Base-by-base conservation (phyloP, 177 flowering plant species). In the Vitis hybrid region DNA sequence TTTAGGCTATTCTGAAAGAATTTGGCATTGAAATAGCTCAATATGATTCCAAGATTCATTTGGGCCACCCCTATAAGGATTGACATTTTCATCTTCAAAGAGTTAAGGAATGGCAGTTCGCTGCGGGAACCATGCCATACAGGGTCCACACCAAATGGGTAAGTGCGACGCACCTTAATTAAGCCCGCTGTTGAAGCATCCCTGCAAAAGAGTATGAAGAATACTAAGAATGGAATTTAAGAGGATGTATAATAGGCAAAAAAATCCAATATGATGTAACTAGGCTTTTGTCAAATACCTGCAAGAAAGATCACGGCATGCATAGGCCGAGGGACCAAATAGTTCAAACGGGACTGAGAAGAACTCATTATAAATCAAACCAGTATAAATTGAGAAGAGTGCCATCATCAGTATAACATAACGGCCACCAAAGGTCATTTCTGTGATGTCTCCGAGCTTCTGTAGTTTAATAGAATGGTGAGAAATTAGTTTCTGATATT, bases 1-100 rank as follows among this genome's bases (percentile, higher is more conserved):
- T 95, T 92, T 33, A 95, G 20, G 62, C 78, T 68, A 79, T 79
- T 93, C 31, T 78, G 3, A 60, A 89, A 95, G 84, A 84, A 95
- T 71, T 18, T 78, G 55, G 92, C 99, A 83, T 95, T 95, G 79
- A 82, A 93, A 79, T 72, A 95, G 83, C 99, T 90, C 86, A 94
- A 62, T 64, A 94, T 72, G 73, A 95, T 93, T 65, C 99, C 99
- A 61, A 95, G 95, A 80, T 95, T 95, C 99, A 95, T 95, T 68
- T 95, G 99, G 47, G 95, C 87, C 33, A 95, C 98, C 54, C 99
- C 99, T 73, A 95, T 73, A 73, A 95, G 89, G 62, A 95, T 94
- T 3, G 99, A 95, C 99, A 95, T 90, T 85, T 95, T 95, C 99
- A 95, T 95, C 88, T 95, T 95, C 84, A 95, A 80, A 3, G 99